Evolutionary conservation across 805 yeast genomes (phyloP).

Genomic region (Ogataea pignaliae): DNA sequence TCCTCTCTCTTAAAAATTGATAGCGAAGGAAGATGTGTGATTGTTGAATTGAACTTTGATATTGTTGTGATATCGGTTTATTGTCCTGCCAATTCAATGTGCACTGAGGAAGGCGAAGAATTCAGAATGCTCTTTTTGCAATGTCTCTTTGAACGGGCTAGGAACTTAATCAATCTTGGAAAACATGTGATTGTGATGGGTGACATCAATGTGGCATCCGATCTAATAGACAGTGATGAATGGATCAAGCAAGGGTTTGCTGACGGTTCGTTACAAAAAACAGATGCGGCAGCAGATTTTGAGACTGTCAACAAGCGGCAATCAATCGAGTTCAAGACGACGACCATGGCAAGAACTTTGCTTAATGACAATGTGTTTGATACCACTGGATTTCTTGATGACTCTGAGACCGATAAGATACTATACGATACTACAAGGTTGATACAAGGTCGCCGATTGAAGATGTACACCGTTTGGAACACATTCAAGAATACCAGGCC

Average conservation of each 20-base stretch:
- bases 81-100: slow-evolving; percentile 88
- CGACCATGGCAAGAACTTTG: slow-evolving; percentile 38
- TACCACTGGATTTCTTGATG: slow-evolving; percentile 21
- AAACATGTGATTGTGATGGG: slow-evolving; percentile 81
- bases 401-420: slow-evolving; percentile 33
- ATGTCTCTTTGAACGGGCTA: slow-evolving; percentile 57
- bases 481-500: slow-evolving; percentile 72
- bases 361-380: slow-evolving; percentile 40
- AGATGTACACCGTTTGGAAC: slow-evolving; percentile 91
- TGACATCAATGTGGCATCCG: slow-evolving; percentile 79
- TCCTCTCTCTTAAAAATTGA: slow-evolving; percentile 44
- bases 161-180: slow-evolving; percentile 48
- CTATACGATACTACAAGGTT: slow-evolving; percentile 58
- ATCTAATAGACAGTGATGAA: slow-evolving; percentile 80
- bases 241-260: slow-evolving; percentile 43
- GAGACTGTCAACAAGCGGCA: slow-evolving; percentile 30
- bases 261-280: slow-evolving; percentile 29
- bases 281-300: slow-evolving; percentile 27
- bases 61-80: slow-evolving; percentile 64
- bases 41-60: slow-evolving; percentile 64
- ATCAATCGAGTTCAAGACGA: slow-evolving; percentile 33
- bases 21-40: slow-evolving; percentile 77
- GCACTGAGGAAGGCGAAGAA: slow-evolving; percentile 59
- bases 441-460: slow-evolving; percentile 50
- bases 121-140: slow-evolving; percentile 56